These are phyloP conservation scores for Akanthomyces dipterigenus DNA, from an alignment of 2,329 filamentous ascomycete genomes.

Conservation along the genomic window DNA sequence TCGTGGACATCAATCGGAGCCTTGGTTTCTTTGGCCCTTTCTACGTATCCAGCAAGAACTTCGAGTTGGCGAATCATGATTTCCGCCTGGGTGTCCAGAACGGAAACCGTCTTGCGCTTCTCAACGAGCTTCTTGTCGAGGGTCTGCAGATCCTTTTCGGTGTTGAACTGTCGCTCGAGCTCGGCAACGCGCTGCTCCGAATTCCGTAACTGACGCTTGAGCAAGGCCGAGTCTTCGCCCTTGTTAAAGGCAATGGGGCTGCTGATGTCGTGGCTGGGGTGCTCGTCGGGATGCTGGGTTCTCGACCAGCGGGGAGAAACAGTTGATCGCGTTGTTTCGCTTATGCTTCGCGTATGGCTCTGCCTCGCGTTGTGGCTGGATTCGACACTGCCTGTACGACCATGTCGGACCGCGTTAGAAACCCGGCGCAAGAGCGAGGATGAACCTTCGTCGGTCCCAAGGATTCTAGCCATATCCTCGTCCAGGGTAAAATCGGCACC, in stretches of 20 bases:
- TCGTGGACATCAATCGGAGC: constrained; percentile 73
- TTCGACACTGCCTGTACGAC: constrained; percentile 77
- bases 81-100: constrained; percentile 88
- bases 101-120: constrained; percentile 92
- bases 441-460: constrained; percentile 68
- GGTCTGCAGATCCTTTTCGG: constrained; percentile 60
- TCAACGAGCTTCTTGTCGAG: constrained; percentile 84
- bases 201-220: constrained; percentile 70
- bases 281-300: constrained; percentile 54
- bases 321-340: constrained; percentile 58
- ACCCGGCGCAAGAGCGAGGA: constrained; percentile 80
- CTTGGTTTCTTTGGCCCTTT: constrained; percentile 76
- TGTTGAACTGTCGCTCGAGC: constrained; percentile 69
- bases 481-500: constrained; percentile 90
- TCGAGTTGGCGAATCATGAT: constrained; percentile 91
- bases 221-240: constrained; percentile 57
- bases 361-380: constrained; percentile 36
- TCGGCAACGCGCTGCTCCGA: constrained; percentile 82
- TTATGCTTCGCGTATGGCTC: constrained; percentile 55
- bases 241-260: constrained; percentile 63
- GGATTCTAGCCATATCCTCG: constrained; percentile 86
- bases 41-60: constrained; percentile 80
- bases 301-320: constrained; percentile 64
- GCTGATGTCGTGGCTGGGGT: constrained; percentile 54
- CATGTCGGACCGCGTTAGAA: constrained; percentile 90